A percentile compares a stretch with the other conserved stretches of the same genome.
phyloP scores from a whole-genome alignment of 768 basidiomycete genomes.

The Naganishia friedmannii region DNA sequence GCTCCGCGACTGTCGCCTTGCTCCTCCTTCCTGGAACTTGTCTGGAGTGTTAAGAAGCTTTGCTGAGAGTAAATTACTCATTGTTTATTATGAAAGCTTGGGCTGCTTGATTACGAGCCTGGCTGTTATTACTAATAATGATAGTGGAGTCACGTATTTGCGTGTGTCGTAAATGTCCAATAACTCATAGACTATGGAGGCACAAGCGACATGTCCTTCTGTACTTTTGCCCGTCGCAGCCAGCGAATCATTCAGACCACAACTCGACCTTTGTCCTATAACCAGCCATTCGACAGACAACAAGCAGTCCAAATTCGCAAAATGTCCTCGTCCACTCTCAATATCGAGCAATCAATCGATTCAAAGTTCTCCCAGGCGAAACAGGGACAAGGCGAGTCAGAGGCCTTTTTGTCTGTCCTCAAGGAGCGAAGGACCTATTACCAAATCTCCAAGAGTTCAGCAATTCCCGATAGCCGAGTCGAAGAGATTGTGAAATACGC shows the following conservation, averaged over 20 bases:
- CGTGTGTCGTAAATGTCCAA: too few species aligned
- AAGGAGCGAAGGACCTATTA: conserved; percentile 51
- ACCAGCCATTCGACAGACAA: background rate
- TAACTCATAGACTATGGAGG: too few species aligned
- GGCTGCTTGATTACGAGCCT: too few species aligned
- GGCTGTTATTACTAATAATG: too few species aligned
- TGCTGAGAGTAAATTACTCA: too few species aligned
- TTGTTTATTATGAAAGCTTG: too few species aligned
- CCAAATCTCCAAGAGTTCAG: conserved; percentile 41
- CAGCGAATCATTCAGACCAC: background rate
- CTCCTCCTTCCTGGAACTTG: too few species aligned
- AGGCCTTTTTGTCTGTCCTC: conserved; percentile 47
- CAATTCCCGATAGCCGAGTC: conserved; percentile 47
- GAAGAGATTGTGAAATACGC: conserved; percentile 47
- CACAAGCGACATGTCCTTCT: background rate
- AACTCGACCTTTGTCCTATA: background rate
- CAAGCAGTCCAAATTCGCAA: conserved; percentile 6
- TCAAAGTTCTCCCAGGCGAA: conserved; percentile 10
- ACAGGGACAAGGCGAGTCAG: conserved; percentile 29
- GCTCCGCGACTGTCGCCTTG: too few species aligned
- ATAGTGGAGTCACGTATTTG: too few species aligned
- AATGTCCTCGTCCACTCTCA: conserved; percentile 16
- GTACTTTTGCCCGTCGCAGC: background rate
- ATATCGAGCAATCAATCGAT: conserved; percentile 8
- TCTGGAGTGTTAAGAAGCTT: too few species aligned